Base-by-base conservation (phyloP, 768 basidiomycete species). In the Lyophyllum atratum region DNA sequence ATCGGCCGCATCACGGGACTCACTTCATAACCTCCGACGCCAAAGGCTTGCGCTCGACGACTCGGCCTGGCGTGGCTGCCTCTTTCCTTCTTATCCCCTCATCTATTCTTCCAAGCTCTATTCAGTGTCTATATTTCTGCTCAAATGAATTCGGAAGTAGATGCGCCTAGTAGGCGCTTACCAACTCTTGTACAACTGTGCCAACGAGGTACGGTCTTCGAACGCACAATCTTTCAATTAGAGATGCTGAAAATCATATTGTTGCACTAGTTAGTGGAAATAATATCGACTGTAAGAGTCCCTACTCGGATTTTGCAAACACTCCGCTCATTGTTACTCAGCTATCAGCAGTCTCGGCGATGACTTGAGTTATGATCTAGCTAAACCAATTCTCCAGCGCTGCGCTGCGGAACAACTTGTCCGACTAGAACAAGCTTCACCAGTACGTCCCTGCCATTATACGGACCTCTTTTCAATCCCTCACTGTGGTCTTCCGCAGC, bases 321-420 rank as follows among this genome's bases (percentile, higher is more conserved):
- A 24, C 19, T 24, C 22, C 28, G 14, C 37, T 54, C 40, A 57
- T 47, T 22, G 10, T 50, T 21, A 19, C 62, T 31, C 63, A 92
- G 91, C 79, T 49, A 86, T 92, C 60, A 72, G 73, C 49, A 83
- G 83, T 65, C 74, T 94, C 24, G 89, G 89, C 14, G 79, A 82
- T 59, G 79, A 80, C 49, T 58, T 90, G 63, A 82, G 82, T 55
- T 89, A 83, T 69, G 75, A 80, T 43, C 76, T 92, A 49, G 80
- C 89, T 59, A 82, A 80, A 66, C 92, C 91, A 43, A 85, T 94
- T 43, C 76, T 94, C 57, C 84, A 88, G 65, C 81, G 81, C 63
- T 92, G 90, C 72, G 80, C 80, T 54, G 79, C 85, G 60, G 88
- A 91, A 57, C 86, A 87, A 59, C 80, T 94, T 24, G 73, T 81